Evolutionary conservation across 148 eudicot species (phyloP).

Genomic region (Gaultheria prostrata): DNA sequence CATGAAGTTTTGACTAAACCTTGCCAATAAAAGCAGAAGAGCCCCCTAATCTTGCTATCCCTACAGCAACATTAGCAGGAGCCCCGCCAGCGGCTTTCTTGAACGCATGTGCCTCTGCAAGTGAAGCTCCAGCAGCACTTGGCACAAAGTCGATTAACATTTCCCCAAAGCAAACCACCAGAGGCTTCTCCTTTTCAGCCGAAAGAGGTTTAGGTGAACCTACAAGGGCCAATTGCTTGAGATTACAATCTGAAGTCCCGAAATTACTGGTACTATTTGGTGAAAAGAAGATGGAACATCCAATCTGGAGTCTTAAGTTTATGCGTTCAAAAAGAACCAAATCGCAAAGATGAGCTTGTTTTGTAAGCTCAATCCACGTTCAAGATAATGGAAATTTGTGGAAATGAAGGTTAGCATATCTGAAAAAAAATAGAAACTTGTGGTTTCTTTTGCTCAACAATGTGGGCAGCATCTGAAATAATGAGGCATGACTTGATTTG

Average conservation of each 20-base stretch:
- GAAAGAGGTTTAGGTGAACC: neutral
- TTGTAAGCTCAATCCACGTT: neutral
- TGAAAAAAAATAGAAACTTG: neutral
- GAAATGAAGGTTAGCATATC: neutral
- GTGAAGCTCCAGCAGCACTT: conserved; percentile 69
- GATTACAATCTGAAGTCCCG: neutral
- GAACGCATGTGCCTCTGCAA: conserved; percentile 84
- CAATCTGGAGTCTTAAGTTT: neutral
- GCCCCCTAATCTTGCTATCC: conserved; percentile 78
- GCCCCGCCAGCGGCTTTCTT: conserved; percentile 94
- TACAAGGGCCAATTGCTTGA: neutral
- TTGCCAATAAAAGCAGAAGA: conserved; percentile 87
- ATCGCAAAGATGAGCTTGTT: neutral
- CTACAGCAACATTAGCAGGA: conserved; percentile 96
- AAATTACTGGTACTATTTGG: neutral
- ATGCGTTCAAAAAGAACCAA: neutral
- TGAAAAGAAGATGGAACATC: neutral
- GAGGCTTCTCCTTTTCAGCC: neutral
- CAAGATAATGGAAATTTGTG: neutral
- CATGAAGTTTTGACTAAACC: conserved; percentile 33
- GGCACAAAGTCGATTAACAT: conserved; percentile 92
- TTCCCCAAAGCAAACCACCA: conserved; percentile 86
- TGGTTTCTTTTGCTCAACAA: neutral
- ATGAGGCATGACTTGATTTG: neutral
- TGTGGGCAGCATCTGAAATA: neutral